Evolutionary conservation across 176 grass and related monocot genomes (phyloP).

Genomic region (Avena atlantica): DNA sequence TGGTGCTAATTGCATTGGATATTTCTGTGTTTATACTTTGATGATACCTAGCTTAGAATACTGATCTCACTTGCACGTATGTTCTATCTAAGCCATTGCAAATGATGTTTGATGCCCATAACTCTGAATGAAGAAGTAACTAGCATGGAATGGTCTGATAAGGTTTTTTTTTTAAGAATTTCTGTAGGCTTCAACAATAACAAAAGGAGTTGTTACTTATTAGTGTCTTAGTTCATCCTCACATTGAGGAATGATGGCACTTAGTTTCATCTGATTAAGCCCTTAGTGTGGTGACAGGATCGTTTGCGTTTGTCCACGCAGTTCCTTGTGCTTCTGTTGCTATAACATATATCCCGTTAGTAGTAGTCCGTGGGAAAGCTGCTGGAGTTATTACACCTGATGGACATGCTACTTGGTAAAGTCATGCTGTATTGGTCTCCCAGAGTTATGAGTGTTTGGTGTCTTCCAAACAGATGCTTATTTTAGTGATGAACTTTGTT

Average conservation of each 20-base stretch:
- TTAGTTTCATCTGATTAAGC: not conserved
- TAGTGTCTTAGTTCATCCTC: not conserved
- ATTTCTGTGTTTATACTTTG: not conserved
- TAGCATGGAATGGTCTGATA: not conserved
- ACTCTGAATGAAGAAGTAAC: not conserved
- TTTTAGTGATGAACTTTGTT: constrained; percentile 16
- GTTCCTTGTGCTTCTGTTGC: constrained; percentile 8
- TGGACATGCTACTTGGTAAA: not conserved
- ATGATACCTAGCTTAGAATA: constrained; percentile 12
- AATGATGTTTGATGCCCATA: constrained; percentile 11
- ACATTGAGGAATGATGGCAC: constrained; percentile 8
- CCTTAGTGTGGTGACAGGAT: not conserved
- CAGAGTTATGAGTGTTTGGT: not conserved
- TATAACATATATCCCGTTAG: constrained; percentile 13
- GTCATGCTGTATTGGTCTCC: not conserved
- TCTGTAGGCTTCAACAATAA: not conserved
- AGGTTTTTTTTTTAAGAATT: not conserved
- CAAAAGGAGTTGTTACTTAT: not conserved
- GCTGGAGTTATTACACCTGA: not conserved
- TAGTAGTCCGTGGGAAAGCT: constrained; percentile 4
- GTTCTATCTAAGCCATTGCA: constrained; percentile 7
- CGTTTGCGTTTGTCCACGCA: not conserved
- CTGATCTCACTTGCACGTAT: not conserved
- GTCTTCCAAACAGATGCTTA: not conserved
- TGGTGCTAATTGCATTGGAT: not conserved